Base-by-base conservation (phyloP, 208 protist genomes). In the Trypanosoma scelopori region DNA sequence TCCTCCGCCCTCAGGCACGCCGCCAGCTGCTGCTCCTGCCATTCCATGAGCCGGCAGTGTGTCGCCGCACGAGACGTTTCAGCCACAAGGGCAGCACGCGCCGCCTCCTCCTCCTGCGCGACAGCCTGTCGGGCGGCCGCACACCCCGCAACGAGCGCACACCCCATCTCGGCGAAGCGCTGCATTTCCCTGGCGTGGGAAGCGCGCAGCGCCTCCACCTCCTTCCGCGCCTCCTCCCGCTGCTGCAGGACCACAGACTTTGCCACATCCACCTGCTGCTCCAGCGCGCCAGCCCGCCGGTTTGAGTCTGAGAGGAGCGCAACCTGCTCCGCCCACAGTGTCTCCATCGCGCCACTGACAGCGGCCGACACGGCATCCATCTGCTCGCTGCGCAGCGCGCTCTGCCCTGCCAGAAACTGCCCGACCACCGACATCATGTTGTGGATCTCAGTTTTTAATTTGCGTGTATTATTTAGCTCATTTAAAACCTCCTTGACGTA, bases 181-280 rank as follows among this genome's bases (percentile, higher is more conserved):
- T 47, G 12, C n/a, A 72, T 37, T 18, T 68, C 32, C 18, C 42
- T 13, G 63, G 28, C 3, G 61, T 37, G 20, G n/a, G 55, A 16
- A 63, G 65, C 7, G 52, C 37, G 43, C 18, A 56, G 13, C 18
- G 25, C 45, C 42, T 42, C n/a, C 57, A 60, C 48, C 3, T 37
- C 30, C 16, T 51, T 46, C 59, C 69, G 39, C 41, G 35, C 39
- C 45, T 60, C 76, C 35, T 66, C 27, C 56, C 60, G 50, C 18
- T 46, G 56, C 39, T 53, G 55, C 18, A 3, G 1, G 23, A 59
- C 23, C 18, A 39, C 42, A 7, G 67, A 49, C 23, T 48, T 62
- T 2, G 16, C 20, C 3, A 42, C 50, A 0, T 35, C 52, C 0
- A 57, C 23, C 42, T 67, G 53, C 35, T 20, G 28, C 51, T 71